phyloP scores from a whole-genome alignment of 768 basidiomycete genomes.

The Russula earlei region DNA sequence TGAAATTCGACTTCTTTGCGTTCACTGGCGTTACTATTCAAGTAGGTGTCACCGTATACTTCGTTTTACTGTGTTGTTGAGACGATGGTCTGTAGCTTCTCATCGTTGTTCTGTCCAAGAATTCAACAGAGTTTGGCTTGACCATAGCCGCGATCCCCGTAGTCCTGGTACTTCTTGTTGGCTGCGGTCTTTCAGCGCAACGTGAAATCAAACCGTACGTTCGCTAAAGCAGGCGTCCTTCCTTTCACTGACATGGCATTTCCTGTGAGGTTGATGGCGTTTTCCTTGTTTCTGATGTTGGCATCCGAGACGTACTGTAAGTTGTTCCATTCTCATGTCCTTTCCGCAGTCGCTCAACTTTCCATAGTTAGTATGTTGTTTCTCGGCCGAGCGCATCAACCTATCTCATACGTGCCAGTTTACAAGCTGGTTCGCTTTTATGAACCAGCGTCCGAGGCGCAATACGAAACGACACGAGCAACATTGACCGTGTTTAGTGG shows the following conservation, averaged over 20 bases:
- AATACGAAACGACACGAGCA: slow-evolving; percentile 65
- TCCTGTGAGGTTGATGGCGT: slow-evolving; percentile 52
- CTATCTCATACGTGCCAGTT: slow-evolving; percentile 33
- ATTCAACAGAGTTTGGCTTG: slow-evolving; percentile 70
- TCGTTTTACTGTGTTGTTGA: neutral
- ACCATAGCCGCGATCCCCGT: slow-evolving; percentile 80
- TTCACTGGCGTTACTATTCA: slow-evolving; percentile 87
- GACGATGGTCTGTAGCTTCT: slow-evolving; percentile 45
- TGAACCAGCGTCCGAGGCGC: slow-evolving; percentile 40
- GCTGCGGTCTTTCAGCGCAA: slow-evolving; percentile 62
- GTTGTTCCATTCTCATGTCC: slow-evolving; percentile 21
- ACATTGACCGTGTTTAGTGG: slow-evolving; percentile 77
- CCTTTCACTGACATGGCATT: slow-evolving; percentile 5
- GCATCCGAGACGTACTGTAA: slow-evolving; percentile 70
- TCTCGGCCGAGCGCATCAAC: neutral
- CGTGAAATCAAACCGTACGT: slow-evolving; percentile 71
- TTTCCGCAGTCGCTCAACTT: neutral
- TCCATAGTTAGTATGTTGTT: slow-evolving; percentile 6
- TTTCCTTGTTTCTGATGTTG: slow-evolving; percentile 67
- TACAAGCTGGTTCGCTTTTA: slow-evolving; percentile 85
- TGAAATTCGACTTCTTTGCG: slow-evolving; percentile 87
- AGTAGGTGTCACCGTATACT: slow-evolving; percentile 30
- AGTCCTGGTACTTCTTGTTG: slow-evolving; percentile 54
- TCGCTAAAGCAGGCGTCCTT: neutral
- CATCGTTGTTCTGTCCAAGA: slow-evolving; percentile 56